Conservation (phyloP, 441 rosid species). For the Arabidopsis hybrid region DNA sequence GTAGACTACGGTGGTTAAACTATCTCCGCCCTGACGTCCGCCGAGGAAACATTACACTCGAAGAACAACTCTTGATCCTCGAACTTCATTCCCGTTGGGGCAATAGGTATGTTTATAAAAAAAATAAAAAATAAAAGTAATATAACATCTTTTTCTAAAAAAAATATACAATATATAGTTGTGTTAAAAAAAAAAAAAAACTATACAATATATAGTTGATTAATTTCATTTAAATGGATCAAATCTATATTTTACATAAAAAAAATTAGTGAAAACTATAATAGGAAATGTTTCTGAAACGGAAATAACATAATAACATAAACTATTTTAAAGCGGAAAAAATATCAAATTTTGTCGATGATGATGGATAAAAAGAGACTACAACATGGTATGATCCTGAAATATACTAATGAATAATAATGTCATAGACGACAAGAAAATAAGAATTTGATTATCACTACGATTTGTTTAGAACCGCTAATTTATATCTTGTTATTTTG, state of each 20-base stretch:
- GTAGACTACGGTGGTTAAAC: slow-evolving; percentile 93
- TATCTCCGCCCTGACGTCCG: slow-evolving; percentile 97
- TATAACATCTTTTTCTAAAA: background rate
- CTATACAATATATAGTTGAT: background rate
- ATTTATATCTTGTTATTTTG: background rate
- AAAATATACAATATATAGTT: background rate
- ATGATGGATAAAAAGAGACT: background rate
- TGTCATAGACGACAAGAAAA: background rate
- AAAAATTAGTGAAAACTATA: background rate
- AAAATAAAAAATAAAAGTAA: too few relatives aligned
- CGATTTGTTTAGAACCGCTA: background rate
- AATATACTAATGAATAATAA: background rate
- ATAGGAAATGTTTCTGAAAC: background rate
- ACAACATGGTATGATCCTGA: background rate
- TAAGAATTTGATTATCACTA: background rate
- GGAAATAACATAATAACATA: background rate
- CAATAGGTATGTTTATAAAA: slow-evolving; percentile 59
- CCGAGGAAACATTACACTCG: slow-evolving; percentile 92
- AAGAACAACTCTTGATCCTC: slow-evolving; percentile 93
- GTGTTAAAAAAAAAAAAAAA: too few relatives aligned
- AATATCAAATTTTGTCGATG: background rate
- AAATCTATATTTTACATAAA: background rate
- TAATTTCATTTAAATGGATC: background rate
- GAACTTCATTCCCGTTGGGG: slow-evolving; percentile 99
- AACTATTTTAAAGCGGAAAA: background rate